Conservation (phyloP, 805 yeast species). For the Metschnikowia cubensis region DNA sequence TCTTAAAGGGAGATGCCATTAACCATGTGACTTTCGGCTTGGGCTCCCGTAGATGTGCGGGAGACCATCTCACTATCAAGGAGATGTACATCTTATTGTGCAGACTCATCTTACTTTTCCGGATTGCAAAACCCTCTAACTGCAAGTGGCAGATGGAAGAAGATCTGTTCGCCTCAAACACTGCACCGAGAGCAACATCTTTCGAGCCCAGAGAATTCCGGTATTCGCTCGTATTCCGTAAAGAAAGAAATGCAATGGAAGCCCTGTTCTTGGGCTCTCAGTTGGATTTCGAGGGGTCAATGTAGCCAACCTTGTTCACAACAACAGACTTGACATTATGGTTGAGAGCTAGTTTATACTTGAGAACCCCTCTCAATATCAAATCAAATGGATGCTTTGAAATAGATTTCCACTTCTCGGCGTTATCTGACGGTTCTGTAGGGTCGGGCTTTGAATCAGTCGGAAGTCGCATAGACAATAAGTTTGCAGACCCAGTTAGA, state of each 20-base stretch:
- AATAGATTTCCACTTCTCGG: slow-evolving; percentile 67
- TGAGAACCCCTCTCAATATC: slow-evolving; percentile 76
- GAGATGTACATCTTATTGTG: slow-evolving; percentile 59
- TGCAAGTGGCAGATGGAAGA: slow-evolving; percentile 32
- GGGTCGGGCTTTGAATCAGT: neutral
- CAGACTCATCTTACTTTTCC: slow-evolving; percentile 50
- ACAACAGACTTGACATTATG: slow-evolving; percentile 51
- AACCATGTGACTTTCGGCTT: slow-evolving; percentile 60
- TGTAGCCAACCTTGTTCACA: slow-evolving; percentile 52
- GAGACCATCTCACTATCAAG: slow-evolving; percentile 57
- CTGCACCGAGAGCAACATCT: slow-evolving; percentile 54
- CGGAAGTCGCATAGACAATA: neutral
- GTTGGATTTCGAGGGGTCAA: slow-evolving; percentile 44
- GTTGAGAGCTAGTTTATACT: slow-evolving; percentile 67
- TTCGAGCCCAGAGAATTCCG: slow-evolving; percentile 52
- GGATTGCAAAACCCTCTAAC: slow-evolving; percentile 41
- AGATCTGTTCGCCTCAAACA: slow-evolving; percentile 50
- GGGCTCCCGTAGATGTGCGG: slow-evolving; percentile 72
- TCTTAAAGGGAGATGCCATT: slow-evolving; percentile 12
- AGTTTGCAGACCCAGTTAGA: slow-evolving; percentile 24
- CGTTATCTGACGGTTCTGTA: slow-evolving; percentile 31
- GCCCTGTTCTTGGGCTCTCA: slow-evolving; percentile 1
- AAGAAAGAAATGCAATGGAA: slow-evolving; percentile 1
- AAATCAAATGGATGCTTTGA: slow-evolving; percentile 80
- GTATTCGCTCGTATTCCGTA: slow-evolving; percentile 16